phyloP scores from a whole-genome alignment of 352 stramenopile genomes.

The Thalassiosira mediterranea region DNA sequence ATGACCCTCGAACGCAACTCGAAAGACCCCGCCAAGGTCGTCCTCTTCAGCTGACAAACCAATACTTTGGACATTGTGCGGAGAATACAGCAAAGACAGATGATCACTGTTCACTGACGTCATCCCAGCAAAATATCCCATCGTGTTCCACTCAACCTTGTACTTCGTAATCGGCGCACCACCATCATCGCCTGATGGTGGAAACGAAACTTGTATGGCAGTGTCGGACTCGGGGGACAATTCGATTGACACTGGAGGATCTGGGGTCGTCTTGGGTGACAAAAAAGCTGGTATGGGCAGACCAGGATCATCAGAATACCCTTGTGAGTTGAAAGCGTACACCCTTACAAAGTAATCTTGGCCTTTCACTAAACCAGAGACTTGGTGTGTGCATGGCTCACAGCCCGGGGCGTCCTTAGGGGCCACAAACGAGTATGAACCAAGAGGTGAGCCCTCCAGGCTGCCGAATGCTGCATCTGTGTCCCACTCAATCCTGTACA shows the following conservation, averaged over 20 bases:
- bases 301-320: conserved; percentile 53
- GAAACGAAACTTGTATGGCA: conserved; percentile 84
- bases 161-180: conserved; percentile 88
- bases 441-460: conserved; percentile 42
- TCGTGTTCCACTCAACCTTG: conserved; percentile 92
- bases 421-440: conserved; percentile 47
- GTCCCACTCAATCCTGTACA: conserved; percentile 93
- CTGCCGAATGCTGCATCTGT: conserved; percentile 54
- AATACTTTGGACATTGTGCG: conserved; percentile 89
- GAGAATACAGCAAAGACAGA: conserved; percentile 86
- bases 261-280: conserved; percentile 46
- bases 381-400: conserved; percentile 51
- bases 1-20: conserved; percentile 73
- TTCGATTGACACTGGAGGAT: conserved; percentile 54
- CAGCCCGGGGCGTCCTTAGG: conserved; percentile 38
- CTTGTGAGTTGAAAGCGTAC: conserved; percentile 87
- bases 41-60: conserved; percentile 86
- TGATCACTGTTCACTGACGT: conserved; percentile 50
- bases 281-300: conserved; percentile 33
- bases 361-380: conserved; percentile 67
- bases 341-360: conserved; percentile 89
- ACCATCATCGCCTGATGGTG: conserved; percentile 84
- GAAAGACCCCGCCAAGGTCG: conserved; percentile 88
- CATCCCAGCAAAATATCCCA: conserved; percentile 83
- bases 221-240: conserved; percentile 62